phyloP scores from a whole-genome alignment of 441 rosid species.

The Erodium texanum region DNA sequence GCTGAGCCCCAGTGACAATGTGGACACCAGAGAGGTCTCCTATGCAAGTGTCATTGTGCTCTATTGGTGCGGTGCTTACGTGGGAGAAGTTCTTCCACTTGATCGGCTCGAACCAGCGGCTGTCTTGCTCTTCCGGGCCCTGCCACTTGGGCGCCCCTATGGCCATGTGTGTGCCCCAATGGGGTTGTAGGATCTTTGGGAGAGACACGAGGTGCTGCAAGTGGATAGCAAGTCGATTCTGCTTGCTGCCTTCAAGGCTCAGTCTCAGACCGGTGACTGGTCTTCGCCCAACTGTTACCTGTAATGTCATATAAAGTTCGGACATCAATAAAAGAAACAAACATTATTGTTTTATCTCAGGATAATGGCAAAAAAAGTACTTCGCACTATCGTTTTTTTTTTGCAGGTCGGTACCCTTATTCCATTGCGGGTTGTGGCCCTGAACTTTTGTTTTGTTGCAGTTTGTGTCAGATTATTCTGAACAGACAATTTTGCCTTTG shows the following conservation, averaged over 20 bases:
- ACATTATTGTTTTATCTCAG: too few relatives aligned
- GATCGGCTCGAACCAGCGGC: constrained; percentile 79
- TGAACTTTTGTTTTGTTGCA: too few relatives aligned
- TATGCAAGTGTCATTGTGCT: constrained; percentile 50
- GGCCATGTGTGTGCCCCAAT: constrained; percentile 66
- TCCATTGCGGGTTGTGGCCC: too few relatives aligned
- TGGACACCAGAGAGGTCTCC: constrained; percentile 77
- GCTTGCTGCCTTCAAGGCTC: constrained; percentile 59
- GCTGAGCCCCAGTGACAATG: constrained; percentile 73
- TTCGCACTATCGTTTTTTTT: too few relatives aligned
- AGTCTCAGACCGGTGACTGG: constrained; percentile 70
- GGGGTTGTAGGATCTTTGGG: constrained; percentile 69
- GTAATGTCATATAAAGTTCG: constrained; percentile 9
- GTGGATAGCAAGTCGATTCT: constrained; percentile 59
- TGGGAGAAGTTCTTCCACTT: constrained; percentile 85
- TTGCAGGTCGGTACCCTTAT: too few relatives aligned
- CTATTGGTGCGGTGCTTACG: constrained; percentile 67
- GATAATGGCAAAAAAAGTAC: too few relatives aligned
- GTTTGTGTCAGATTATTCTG: too few relatives aligned
- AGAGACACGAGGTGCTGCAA: constrained; percentile 69
- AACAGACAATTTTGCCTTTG: too few relatives aligned
- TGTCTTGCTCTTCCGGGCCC: constrained; percentile 79
- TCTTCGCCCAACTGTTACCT: constrained; percentile 78
- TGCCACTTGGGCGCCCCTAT: constrained; percentile 85
- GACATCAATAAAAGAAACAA: too few relatives aligned